These are phyloP conservation scores for Heliamphora exappendiculata DNA, from an alignment of 148 eudicot species.

Conservation along the genomic window DNA sequence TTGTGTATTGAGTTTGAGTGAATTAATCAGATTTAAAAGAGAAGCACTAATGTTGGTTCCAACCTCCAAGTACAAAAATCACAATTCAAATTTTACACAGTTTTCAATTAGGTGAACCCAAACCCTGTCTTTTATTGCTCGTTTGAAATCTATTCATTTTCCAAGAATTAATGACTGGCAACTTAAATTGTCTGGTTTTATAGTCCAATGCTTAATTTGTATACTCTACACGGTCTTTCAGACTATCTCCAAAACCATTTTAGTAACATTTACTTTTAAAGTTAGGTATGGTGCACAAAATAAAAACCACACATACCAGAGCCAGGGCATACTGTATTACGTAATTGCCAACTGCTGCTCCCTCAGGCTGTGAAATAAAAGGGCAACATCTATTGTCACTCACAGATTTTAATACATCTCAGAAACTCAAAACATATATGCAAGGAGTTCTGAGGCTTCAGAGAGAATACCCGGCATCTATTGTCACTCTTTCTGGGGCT, in stretches of 20 bases:
- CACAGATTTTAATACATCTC: not conserved
- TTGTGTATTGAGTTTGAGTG: too few relatives aligned
- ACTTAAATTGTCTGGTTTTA: not conserved
- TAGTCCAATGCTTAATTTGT: not conserved
- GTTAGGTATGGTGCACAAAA: not conserved
- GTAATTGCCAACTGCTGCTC: slow-evolving; percentile 84
- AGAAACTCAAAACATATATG: not conserved
- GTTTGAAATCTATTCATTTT: not conserved
- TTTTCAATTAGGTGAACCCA: not conserved
- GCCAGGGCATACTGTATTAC: slow-evolving; percentile 99
- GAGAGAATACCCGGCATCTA: slow-evolving; percentile 77
- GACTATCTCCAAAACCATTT: not conserved
- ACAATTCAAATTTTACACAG: not conserved
- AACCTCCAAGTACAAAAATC: not conserved
- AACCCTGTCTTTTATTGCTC: not conserved
- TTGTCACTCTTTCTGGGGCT: too few relatives aligned
- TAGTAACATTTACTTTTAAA: not conserved
- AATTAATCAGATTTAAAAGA: not conserved
- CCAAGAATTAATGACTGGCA: not conserved
- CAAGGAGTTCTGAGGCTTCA: not conserved
- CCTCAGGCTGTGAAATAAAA: slow-evolving; percentile 76
- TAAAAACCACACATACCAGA: slow-evolving; percentile 47
- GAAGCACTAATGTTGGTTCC: not conserved
- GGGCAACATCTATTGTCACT: slow-evolving; percentile 7
- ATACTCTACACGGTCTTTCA: not conserved